Conservation (phyloP, 2,329 filamentous ascomycete genomes). For the Pochonia chlamydosporia region DNA sequence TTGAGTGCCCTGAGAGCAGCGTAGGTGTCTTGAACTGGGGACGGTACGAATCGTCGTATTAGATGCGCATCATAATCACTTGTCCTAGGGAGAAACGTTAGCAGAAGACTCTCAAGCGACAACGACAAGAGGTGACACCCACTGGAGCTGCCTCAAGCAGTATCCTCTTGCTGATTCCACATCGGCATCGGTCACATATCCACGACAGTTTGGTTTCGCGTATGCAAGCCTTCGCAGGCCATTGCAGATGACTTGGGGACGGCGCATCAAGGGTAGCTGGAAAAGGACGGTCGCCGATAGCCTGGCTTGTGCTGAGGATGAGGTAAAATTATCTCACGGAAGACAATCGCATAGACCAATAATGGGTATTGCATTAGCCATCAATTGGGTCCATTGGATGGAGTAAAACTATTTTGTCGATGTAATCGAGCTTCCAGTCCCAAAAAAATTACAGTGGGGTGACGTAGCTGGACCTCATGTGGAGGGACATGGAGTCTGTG, state of each 20-base stretch:
- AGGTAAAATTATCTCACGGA: neutral
- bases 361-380: slow-evolving; percentile 12
- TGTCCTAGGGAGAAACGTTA: slow-evolving; percentile 47
- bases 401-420: neutral
- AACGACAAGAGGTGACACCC: slow-evolving; percentile 9
- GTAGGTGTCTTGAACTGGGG: slow-evolving; percentile 71
- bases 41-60: slow-evolving; percentile 78
- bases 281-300: neutral
- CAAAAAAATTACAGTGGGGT: slow-evolving; percentile 10
- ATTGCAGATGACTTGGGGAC: slow-evolving; percentile 28
- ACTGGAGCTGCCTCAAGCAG: slow-evolving; percentile 49
- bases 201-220: slow-evolving; percentile 25
- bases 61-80: slow-evolving; percentile 87
- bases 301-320: neutral
- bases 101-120: neutral
- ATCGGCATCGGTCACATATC: slow-evolving; percentile 45
- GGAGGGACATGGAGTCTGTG: too few species aligned
- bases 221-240: slow-evolving; percentile 31
- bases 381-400: neutral
- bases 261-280: slow-evolving; percentile 28
- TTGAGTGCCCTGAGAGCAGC: slow-evolving; percentile 89
- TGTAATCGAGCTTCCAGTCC: neutral
- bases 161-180: slow-evolving; percentile 48
- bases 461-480: slow-evolving; percentile 17
- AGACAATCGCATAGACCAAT: slow-evolving; percentile 8